phyloP scores from a whole-genome alignment of 2,329 filamentous ascomycete species.

The Tolypocladium cylindrosporum region DNA sequence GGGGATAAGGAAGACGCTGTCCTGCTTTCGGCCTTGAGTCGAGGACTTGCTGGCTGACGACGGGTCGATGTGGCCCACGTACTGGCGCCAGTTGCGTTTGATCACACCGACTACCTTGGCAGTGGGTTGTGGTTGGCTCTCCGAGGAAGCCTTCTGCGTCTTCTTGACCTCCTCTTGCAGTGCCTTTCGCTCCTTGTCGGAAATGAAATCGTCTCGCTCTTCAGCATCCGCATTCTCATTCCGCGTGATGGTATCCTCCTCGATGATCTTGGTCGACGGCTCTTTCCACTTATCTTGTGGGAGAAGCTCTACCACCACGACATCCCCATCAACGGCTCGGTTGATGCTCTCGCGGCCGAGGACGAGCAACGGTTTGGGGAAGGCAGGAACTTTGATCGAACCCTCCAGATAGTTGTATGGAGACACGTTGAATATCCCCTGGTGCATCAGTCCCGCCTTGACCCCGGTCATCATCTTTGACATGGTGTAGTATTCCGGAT shows the following conservation, averaged over 20 bases:
- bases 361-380: slow-evolving; percentile 79
- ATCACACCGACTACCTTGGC: slow-evolving; percentile 85
- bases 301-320: slow-evolving; percentile 86
- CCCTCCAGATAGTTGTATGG: slow-evolving; percentile 97
- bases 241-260: slow-evolving; percentile 83
- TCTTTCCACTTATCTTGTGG: slow-evolving; percentile 96
- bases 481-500: slow-evolving; percentile 79
- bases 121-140: slow-evolving; percentile 78
- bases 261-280: slow-evolving; percentile 89
- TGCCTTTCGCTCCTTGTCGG: slow-evolving; percentile 74
- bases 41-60: slow-evolving; percentile 67
- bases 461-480: slow-evolving; percentile 93
- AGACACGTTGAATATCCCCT: slow-evolving; percentile 92
- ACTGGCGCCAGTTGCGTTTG: slow-evolving; percentile 96
- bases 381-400: slow-evolving; percentile 79
- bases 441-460: slow-evolving; percentile 79
- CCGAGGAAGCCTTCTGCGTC: slow-evolving; percentile 65
- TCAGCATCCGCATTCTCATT: slow-evolving; percentile 90
- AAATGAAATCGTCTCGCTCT: slow-evolving; percentile 66
- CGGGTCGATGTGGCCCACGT: slow-evolving; percentile 89
- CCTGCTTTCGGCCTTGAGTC: slow-evolving; percentile 72
- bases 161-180: slow-evolving; percentile 87
- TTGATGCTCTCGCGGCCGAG: slow-evolving; percentile 95
- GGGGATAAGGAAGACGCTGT: slow-evolving; percentile 88
- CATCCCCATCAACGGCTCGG: slow-evolving; percentile 79